These are phyloP conservation scores for Mycena epipterygia DNA, from an alignment of 768 basidiomycete species.

Conservation along the genomic window DNA sequence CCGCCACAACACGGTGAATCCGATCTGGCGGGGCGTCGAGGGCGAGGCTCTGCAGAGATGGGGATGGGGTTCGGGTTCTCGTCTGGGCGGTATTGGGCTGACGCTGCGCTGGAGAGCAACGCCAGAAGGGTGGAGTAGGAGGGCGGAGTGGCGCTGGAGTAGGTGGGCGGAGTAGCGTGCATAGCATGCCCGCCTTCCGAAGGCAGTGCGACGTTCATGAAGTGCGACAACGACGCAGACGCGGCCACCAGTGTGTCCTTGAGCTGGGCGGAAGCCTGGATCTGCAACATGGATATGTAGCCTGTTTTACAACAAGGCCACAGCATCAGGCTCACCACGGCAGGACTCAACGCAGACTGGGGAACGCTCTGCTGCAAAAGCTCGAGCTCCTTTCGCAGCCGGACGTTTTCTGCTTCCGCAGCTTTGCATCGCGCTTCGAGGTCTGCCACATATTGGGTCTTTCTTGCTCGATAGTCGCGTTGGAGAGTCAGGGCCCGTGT, in stretches of 20 bases:
- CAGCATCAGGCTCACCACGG: not conserved
- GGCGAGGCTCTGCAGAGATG: not conserved
- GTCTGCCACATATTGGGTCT: constrained; percentile 67
- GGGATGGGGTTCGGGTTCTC: not conserved
- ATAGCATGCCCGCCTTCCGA: not conserved
- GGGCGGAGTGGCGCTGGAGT: not conserved
- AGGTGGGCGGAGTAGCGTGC: not conserved
- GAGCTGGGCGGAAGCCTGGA: constrained; percentile 65
- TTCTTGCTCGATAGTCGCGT: constrained; percentile 75
- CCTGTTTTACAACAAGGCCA: rapidly evolving
- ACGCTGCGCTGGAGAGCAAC: not conserved
- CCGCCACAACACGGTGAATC: constrained; percentile 23
- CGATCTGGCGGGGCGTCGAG: not conserved
- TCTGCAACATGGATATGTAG: constrained; percentile 49
- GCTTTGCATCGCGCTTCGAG: constrained; percentile 68
- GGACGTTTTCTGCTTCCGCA: constrained; percentile 68
- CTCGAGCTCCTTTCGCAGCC: constrained; percentile 63
- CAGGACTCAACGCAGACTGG: constrained; percentile 39
- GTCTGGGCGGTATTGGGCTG: not conserved
- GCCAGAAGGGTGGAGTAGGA: not conserved
- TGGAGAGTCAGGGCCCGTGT: constrained; percentile 72
- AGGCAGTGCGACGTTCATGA: constrained; percentile 38
- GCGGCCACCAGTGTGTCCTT: constrained; percentile 62
- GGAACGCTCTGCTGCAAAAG: constrained; percentile 55
- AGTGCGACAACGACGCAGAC: constrained; percentile 64